These are phyloP conservation scores for Eragrostis curvula DNA, from an alignment of 176 grass and related monocot genomes.

Conservation along the genomic window DNA sequence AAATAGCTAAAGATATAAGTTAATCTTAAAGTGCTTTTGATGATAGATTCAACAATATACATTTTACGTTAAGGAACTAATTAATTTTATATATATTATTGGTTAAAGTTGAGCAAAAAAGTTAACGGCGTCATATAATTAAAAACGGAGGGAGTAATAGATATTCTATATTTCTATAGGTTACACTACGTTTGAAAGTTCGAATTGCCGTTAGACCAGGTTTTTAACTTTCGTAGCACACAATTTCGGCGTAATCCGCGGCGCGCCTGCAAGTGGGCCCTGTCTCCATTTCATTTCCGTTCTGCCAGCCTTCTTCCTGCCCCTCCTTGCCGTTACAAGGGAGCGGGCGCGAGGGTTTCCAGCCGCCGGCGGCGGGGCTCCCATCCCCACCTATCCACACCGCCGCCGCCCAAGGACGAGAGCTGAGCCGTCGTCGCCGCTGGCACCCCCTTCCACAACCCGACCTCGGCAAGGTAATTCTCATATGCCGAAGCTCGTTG, in stretches of 20 bases:
- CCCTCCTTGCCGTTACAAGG: not conserved
- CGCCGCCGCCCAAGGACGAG: not conserved
- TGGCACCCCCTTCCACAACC: not conserved
- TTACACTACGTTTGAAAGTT: too few species aligned
- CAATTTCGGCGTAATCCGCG: not conserved
- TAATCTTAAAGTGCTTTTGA: too few species aligned
- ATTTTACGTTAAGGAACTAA: too few species aligned
- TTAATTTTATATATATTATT: too few species aligned
- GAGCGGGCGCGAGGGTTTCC: not conserved
- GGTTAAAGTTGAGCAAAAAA: too few species aligned
- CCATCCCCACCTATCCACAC: not conserved
- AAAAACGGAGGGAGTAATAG: too few species aligned
- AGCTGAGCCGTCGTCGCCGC: not conserved
- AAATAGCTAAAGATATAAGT: too few species aligned
- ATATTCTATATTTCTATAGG: too few species aligned
- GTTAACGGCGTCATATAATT: too few species aligned
- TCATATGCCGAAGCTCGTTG: not conserved
- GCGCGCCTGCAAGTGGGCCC: not conserved
- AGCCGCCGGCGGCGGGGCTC: not conserved
- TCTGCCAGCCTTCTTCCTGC: not conserved
- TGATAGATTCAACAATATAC: too few species aligned
- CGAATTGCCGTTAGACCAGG: not conserved
- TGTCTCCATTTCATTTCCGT: not conserved
- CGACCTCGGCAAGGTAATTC: not conserved
- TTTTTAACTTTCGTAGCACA: not conserved